Evolutionary conservation across 1,284 basidiomycete species (phyloP).

Genomic region (Entoloma clypeatum): DNA sequence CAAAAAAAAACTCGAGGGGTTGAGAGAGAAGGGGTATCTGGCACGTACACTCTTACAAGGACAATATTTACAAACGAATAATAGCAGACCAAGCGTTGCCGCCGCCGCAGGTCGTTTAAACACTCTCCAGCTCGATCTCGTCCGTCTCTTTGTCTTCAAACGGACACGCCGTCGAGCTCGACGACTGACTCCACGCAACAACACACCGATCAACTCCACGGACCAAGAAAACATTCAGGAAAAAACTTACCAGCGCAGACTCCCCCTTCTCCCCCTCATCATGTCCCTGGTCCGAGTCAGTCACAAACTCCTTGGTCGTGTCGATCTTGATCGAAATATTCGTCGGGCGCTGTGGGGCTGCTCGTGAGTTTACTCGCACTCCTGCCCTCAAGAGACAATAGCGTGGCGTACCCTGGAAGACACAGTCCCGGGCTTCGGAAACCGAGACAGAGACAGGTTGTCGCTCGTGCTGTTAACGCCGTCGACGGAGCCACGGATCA

Average conservation of each 20-base stretch:
- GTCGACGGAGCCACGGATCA: constrained; percentile 39
- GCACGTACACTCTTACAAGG: too few relatives aligned
- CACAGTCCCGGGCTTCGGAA: constrained; percentile 22
- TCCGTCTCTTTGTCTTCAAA: constrained; percentile 5
- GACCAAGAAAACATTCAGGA: background rate
- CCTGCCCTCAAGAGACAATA: background rate
- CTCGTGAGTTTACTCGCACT: constrained; percentile 1
- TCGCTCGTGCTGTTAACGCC: constrained; percentile 39
- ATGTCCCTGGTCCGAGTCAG: constrained; percentile 30
- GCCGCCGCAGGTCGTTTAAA: too few relatives aligned
- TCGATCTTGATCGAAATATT: constrained; percentile 53
- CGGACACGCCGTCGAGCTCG: constrained; percentile 13
- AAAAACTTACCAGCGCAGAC: constrained; percentile 13
- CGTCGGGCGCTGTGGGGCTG: constrained; percentile 27
- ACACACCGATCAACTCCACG: background rate
- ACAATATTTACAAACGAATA: too few relatives aligned
- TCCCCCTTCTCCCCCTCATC: constrained; percentile 17
- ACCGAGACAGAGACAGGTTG: constrained; percentile 36
- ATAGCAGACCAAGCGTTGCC: too few relatives aligned
- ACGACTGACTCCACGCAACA: constrained; percentile 3
- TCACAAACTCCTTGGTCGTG: constrained; percentile 44
- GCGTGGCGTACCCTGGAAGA: constrained; percentile 20
- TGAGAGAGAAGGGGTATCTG: too few relatives aligned
- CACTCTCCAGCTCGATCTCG: background rate
- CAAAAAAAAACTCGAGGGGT: too few relatives aligned